phyloP scores from a whole-genome alignment of 805 yeast species.

The Candida maesae region DNA sequence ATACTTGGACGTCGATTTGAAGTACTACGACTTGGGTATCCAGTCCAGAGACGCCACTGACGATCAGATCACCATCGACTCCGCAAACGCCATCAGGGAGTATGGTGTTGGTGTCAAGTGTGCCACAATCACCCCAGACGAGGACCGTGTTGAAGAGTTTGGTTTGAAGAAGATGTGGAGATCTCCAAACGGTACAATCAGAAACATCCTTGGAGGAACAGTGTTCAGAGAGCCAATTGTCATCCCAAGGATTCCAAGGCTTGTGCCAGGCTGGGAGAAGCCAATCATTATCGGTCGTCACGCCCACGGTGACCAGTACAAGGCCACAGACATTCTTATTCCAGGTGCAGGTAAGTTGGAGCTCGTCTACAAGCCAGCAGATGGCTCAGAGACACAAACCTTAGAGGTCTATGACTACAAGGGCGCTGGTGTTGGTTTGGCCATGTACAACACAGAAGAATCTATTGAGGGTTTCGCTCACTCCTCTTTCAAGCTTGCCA shows the following conservation, averaged over 20 bases:
- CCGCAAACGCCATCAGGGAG: constrained; percentile 84
- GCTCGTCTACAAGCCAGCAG: constrained; percentile 67
- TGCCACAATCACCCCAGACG: constrained; percentile 98
- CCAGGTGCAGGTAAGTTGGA: constrained; percentile 78
- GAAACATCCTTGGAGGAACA: constrained; percentile 94
- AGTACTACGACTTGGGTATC: constrained; percentile 88
- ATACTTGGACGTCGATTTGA: constrained; percentile 79
- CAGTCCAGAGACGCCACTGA: constrained; percentile 82
- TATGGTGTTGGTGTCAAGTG: constrained; percentile 94
- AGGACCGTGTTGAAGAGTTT: constrained; percentile 90
- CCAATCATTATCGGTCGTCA: constrained; percentile 98
- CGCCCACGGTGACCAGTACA: constrained; percentile 96
- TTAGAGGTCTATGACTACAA: constrained; percentile 65
- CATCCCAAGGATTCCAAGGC: constrained; percentile 81
- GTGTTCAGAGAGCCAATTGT: constrained; percentile 97
- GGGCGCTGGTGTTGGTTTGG: constrained; percentile 71
- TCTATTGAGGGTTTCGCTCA: constrained; percentile 88
- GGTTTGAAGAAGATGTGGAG: constrained; percentile 94
- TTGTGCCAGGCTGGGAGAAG: constrained; percentile 88
- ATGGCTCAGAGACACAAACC: constrained; percentile 53
- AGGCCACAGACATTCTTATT: constrained; percentile 83
- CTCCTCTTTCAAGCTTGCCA: constrained; percentile 84
- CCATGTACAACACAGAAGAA: constrained; percentile 95
- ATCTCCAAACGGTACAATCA: constrained; percentile 96
- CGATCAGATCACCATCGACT: constrained; percentile 83